These are phyloP conservation scores for Botrytis elliptica DNA, from an alignment of 2,329 filamentous ascomycete species.

Conservation along the genomic window DNA sequence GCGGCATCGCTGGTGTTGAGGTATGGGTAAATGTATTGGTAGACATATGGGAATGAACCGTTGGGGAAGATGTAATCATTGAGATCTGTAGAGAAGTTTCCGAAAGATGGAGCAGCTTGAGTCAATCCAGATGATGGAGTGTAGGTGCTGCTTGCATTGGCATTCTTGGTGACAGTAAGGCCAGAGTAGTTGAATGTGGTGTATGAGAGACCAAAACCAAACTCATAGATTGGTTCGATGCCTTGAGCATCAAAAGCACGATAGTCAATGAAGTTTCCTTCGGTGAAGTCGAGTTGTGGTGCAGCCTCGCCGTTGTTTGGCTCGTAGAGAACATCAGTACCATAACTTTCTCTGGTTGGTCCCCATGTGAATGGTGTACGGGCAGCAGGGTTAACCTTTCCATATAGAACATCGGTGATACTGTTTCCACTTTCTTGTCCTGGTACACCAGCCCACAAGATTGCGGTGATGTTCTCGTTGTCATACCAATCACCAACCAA, in stretches of 20 bases:
- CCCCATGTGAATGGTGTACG: constrained; percentile 82
- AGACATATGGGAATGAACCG: constrained; percentile 48
- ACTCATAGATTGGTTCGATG: constrained; percentile 72
- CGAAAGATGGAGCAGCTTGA: constrained; percentile 60
- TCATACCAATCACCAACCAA: constrained; percentile 72
- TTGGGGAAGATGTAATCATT: constrained; percentile 68
- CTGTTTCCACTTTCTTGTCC: constrained; percentile 82
- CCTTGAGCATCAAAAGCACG: constrained; percentile 66
- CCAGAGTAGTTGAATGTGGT: constrained; percentile 76
- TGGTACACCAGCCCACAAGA: constrained; percentile 78
- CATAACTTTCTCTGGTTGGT: constrained; percentile 49
- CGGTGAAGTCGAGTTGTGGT: constrained; percentile 71
- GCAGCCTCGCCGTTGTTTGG: constrained; percentile 65
- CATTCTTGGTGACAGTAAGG: constrained; percentile 45
- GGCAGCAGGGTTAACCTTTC: constrained; percentile 72
- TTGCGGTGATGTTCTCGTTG: constrained; percentile 77
- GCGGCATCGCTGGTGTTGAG: constrained; percentile 48
- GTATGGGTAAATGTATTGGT: constrained; percentile 56
- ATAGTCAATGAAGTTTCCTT: constrained; percentile 82
- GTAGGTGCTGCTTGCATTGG: constrained; percentile 28
- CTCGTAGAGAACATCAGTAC: constrained; percentile 47
- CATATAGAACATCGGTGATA: constrained; percentile 80
- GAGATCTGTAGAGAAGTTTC: constrained; percentile 59
- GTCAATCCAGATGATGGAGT: constrained; percentile 61
- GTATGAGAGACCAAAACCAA: constrained; percentile 78